A percentile compares a stretch with the other conserved stretches of the same genome.
phyloP scores from a whole-genome alignment of 139 green algal genomes.

The Ettlia oleoabundans region DNA sequence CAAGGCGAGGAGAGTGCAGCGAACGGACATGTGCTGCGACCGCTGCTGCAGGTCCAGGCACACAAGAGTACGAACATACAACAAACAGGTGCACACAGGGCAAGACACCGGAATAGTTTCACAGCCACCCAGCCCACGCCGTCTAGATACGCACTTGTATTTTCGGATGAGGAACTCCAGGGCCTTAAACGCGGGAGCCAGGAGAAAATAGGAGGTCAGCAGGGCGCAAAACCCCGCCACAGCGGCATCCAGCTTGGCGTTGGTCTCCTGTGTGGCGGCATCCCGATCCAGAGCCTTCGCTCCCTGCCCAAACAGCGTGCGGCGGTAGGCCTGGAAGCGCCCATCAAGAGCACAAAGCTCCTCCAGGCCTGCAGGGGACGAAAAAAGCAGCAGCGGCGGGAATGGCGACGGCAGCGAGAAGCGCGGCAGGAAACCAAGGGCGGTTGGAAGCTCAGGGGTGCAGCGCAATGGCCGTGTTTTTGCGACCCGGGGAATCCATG shows the following conservation, averaged over 20 bases:
- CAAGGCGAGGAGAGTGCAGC: no score
- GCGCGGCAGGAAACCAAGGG: background rate
- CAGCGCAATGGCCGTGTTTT: no score
- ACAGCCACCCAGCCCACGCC: no score
- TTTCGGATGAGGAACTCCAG: constrained; percentile 90
- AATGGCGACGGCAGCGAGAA: background rate
- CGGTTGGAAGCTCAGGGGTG: no score
- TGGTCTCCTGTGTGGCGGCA: constrained; percentile 61
- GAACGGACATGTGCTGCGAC: no score
- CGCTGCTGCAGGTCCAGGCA: no score
- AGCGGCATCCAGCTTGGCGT: constrained; percentile 56
- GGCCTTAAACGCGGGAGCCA: constrained; percentile 69
- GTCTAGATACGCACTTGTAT: no score
- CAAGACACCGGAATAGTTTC: no score
- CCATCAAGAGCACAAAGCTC: constrained; percentile 73
- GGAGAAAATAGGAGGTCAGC: constrained; percentile 81
- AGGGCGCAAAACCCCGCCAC: constrained; percentile 75
- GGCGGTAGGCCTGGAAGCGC: constrained; percentile 67
- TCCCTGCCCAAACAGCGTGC: constrained; percentile 76
- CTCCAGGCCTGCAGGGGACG: constrained; percentile 73
- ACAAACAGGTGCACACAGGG: no score
- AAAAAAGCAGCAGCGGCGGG: background rate
- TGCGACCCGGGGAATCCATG: no score
- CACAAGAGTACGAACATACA: no score
- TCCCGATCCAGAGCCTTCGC: constrained; percentile 62